Percentiles rank a stretch among this genome's conserved stretches.
These are phyloP conservation scores for Pseudogymnoascus sp. DNA, from an alignment of 2,329 filamentous ascomycete species.

Conservation along the genomic window DNA sequence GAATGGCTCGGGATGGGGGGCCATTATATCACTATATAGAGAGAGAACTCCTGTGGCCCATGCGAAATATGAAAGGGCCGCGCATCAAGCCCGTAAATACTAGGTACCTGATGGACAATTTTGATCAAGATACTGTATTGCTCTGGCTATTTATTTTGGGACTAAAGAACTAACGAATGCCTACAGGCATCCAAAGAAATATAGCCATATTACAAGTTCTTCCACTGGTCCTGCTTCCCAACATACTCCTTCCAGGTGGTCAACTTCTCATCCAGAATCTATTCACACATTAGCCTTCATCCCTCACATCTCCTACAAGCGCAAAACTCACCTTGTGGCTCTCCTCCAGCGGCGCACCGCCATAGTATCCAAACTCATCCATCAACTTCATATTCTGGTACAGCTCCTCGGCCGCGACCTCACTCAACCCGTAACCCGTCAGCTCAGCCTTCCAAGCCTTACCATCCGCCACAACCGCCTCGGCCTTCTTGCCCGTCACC, in stretches of 20 bases:
- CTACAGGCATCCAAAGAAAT: background rate
- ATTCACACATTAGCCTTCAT: background rate
- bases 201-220: background rate
- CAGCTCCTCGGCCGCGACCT: slow-evolving; percentile 39
- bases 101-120: background rate
- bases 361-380: slow-evolving; percentile 45
- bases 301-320: background rate
- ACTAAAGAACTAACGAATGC: background rate
- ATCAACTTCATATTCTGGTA: slow-evolving; percentile 46
- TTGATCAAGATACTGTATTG: background rate
- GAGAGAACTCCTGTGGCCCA: background rate
- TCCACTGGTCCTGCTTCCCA: slow-evolving; percentile 17
- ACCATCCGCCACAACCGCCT: slow-evolving; percentile 30
- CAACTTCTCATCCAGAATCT: slow-evolving; percentile 31
- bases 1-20: background rate
- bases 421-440: slow-evolving; percentile 30
- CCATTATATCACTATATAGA: background rate
- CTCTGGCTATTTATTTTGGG: background rate
- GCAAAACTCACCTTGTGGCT: slow-evolving; percentile 21
- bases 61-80: background rate
- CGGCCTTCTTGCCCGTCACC: slow-evolving; percentile 32
- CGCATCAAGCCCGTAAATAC: background rate
- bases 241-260: slow-evolving; percentile 36
- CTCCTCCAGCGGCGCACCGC: slow-evolving; percentile 34
- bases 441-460: slow-evolving; percentile 35